phyloP scores from a whole-genome alignment of 1,139 yeast species.

The Arxiozyma bovina region DNA sequence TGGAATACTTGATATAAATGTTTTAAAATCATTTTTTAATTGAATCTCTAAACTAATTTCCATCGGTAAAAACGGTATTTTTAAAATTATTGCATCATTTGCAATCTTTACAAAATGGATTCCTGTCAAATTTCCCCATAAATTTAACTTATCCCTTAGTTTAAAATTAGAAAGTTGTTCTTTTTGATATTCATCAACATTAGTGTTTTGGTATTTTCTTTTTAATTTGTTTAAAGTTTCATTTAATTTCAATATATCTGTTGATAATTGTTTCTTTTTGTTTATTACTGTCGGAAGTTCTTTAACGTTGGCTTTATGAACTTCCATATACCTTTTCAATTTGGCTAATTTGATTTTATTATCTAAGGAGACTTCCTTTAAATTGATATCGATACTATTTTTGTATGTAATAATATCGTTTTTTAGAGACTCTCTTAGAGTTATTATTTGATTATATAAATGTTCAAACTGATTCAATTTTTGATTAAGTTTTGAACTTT shows the following conservation, averaged over 20 bases:
- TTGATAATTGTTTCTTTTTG: background rate
- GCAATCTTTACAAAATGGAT: background rate
- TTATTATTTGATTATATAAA: conserved; percentile 38
- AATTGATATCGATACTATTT: conserved; percentile 30
- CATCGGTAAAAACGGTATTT: background rate
- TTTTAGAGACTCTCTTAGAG: conserved; percentile 41
- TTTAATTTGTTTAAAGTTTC: background rate
- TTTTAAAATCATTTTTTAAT: background rate
- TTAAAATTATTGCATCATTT: background rate
- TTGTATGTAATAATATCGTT: conserved; percentile 39
- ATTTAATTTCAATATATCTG: background rate
- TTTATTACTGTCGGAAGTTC: conserved; percentile 44
- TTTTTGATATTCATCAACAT: background rate
- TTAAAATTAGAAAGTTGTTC: background rate
- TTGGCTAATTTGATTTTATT: conserved; percentile 27
- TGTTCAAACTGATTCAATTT: conserved; percentile 33
- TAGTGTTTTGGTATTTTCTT: background rate
- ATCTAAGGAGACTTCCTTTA: conserved; percentile 29
- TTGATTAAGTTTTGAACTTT: conserved; percentile 31
- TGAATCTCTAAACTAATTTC: background rate
- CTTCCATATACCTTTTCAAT: conserved; percentile 24
- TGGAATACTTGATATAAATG: background rate
- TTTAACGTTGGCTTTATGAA: conserved; percentile 27
- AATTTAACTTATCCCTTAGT: background rate
- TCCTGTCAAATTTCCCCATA: background rate